A percentile compares a stretch with the other conserved stretches of the same genome.
Evolutionary conservation across 352 stramenopile genomes (phyloP).

Genomic region (Globisporangium takayamanum): DNA sequence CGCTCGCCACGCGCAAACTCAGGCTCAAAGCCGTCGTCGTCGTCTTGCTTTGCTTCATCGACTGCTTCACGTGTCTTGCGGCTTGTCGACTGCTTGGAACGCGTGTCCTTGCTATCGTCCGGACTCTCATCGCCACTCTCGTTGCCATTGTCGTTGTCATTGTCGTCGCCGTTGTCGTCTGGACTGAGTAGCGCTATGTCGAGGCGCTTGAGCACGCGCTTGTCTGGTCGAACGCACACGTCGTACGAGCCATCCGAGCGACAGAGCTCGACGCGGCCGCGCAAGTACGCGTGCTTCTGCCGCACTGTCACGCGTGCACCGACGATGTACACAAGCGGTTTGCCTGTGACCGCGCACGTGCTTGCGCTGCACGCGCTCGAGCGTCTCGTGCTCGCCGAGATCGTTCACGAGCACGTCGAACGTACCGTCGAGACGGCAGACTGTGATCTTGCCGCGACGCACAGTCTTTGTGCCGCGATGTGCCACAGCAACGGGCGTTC

Average conservation of each 20-base stretch:
- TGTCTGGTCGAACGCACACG: conserved; percentile 22
- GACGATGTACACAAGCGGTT: conserved; percentile 27
- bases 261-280: conserved; percentile 30
- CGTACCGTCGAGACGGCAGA: conserved; percentile 47
- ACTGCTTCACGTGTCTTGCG: conserved; percentile 9
- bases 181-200: conserved; percentile 35
- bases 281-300: conserved; percentile 47
- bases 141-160: conserved; percentile 17
- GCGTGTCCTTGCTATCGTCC: conserved; percentile 1
- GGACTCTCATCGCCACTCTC: conserved; percentile 3
- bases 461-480: conserved; percentile 49
- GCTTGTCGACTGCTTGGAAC: neutral
- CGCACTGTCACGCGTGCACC: conserved; percentile 44
- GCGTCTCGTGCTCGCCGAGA: conserved; percentile 30
- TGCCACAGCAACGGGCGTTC: conserved; percentile 28
- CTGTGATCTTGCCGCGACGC: conserved; percentile 38
- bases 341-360: conserved; percentile 17
- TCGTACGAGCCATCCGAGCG: conserved; percentile 54
- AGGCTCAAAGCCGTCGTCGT: conserved; percentile 28
- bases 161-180: conserved; percentile 21
- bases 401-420: conserved; percentile 59
- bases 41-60: conserved; percentile 14
- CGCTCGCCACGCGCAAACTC: conserved; percentile 50
- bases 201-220: conserved; percentile 28
- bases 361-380: conserved; percentile 27